Base-by-base conservation (phyloP, 73 alveolate species). In the Stentor roeselii region DNA sequence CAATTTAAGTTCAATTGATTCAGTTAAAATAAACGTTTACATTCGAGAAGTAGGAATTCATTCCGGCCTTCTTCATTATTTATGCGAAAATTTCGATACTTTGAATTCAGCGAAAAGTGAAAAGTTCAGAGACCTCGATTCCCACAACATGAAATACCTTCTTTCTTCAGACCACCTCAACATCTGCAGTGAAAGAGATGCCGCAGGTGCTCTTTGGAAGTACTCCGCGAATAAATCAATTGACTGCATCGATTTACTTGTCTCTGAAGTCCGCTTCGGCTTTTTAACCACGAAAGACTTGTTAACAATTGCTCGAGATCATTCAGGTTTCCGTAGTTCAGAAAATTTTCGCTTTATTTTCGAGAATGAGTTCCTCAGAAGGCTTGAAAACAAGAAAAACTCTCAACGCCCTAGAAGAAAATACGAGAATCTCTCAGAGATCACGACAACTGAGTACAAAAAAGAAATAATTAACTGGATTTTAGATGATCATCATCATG, bases 181-280 rank as follows among this genome's bases (percentile, higher is more conserved):
- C 11, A 40, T 67, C 2, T 21, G 21, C 11, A 40, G 34, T 67
- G 80, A 67, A 2, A 21, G 37, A 21, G 80, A 67, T 27, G 80
- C 80, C 11, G 80, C 80, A 21, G 80, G 80, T 15, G 80, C 80
- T 15, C 34, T 67, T 27, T 67, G 80, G 80, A 67, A 34, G 34
- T 67, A 67, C 2, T 21, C 80, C 21, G 80, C 80, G 14, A 21
- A 21, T 21, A 67, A 32, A 32, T n/a, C n/a, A 1, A 36, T 21
- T 30, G 80, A 67, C 1, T 15, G 21, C 21, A 67, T 67, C 37
- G 34, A 67, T 67, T 27, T 67, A 15, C 11, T 67, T 36, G 80
- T 67, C 41, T 32, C 50, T 0, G 80, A 67, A 32, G 34, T 67
- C 37, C 21, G 80, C 27, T 67, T 27, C 2, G 42, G 34, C 27